Evolutionary conservation across 345 rosid genomes (phyloP), one percentile per base, ranked within the genome.

Genomic region (Salix viminalis): DNA sequence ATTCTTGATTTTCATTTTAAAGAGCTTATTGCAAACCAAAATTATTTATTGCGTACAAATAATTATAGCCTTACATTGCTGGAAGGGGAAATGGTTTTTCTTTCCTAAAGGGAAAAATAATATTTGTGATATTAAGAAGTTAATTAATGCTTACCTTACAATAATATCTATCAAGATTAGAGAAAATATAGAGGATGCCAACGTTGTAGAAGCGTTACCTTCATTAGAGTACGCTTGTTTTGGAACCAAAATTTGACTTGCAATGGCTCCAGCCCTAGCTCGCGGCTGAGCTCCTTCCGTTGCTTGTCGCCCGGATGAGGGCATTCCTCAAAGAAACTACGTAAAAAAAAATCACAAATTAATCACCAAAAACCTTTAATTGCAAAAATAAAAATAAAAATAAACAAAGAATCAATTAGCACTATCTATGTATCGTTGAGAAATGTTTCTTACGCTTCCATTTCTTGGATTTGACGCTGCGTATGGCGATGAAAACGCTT

Each of bases 221-320:
- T 95, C 93, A 91, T 89, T 83, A 93, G 99, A 26, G 99, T 95
- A 24, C 97, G 99, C 83, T 93, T 93, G 87, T 93, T 95, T 86
- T 95, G 99, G 84, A 95, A 95, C 99, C 99, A 95, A 82, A 95
- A 95, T 75, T 95, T 95, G 75, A 95, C 86, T 81, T 95, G 99
- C 75, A 95, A 80, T 67, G 97, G 97, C 80, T 93, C 97, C 64
- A 95, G 75, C 58, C 82, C 87, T 68, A 95, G 87, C 79, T 90
- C 91, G 0, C 96, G 86, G 64, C 99, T 84, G 58, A 95, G 88
- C 79, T 90, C 94, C 75, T 95, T 95, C 72, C 99, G 85, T 85
- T 95, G 99, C 87, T 95, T 95, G 75, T 95, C 99, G 52, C 91
- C 99, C 1, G 99, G 99, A 74, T 91, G 97, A 50, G 99, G 98